These are phyloP conservation scores for Helotiales sp. DNA, from an alignment of 2,329 filamentous ascomycete species.

Conservation along the genomic window DNA sequence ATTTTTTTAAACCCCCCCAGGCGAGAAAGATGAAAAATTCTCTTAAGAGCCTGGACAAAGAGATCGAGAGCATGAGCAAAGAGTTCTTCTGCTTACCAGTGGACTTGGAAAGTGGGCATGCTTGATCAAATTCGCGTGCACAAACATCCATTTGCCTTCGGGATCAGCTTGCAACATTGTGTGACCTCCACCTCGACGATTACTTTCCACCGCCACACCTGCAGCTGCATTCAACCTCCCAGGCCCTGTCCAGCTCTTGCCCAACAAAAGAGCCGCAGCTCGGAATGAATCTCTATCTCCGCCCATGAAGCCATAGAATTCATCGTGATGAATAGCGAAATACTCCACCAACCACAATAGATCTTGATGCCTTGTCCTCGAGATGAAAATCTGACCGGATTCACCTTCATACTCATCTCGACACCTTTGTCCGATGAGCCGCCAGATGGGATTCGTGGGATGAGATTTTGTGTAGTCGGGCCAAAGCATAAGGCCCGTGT, in stretches of 20 bases:
- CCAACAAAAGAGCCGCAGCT: constrained; percentile 17
- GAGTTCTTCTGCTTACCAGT: no score
- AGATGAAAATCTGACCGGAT: constrained; percentile 22
- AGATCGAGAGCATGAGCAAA: no score
- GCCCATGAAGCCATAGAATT: constrained; percentile 24
- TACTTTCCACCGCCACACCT: not conserved
- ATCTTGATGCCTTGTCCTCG: constrained; percentile 18
- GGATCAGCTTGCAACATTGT: constrained; percentile 24
- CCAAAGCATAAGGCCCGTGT: constrained; percentile 23
- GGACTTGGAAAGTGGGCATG: constrained; percentile 15
- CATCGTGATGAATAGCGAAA: constrained; percentile 19
- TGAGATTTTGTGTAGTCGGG: constrained; percentile 24
- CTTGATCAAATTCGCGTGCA: constrained; percentile 27
- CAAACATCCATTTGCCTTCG: constrained; percentile 23
- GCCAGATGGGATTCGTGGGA: constrained; percentile 22
- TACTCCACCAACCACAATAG: constrained; percentile 24
- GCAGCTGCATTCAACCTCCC: constrained; percentile 15
- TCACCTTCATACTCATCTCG: constrained; percentile 24
- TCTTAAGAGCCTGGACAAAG: no score
- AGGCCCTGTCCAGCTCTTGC: constrained; percentile 18
- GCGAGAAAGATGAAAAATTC: no score
- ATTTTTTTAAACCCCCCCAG: no score
- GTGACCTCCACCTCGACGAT: constrained; percentile 17
- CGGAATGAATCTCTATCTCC: constrained; percentile 24
- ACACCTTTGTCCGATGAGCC: constrained; percentile 16